A percentile compares a stretch with the other conserved stretches of the same genome.
Conservation (phyloP, 352 stramenopile genomes). For the Phytophthora pini region DNA sequence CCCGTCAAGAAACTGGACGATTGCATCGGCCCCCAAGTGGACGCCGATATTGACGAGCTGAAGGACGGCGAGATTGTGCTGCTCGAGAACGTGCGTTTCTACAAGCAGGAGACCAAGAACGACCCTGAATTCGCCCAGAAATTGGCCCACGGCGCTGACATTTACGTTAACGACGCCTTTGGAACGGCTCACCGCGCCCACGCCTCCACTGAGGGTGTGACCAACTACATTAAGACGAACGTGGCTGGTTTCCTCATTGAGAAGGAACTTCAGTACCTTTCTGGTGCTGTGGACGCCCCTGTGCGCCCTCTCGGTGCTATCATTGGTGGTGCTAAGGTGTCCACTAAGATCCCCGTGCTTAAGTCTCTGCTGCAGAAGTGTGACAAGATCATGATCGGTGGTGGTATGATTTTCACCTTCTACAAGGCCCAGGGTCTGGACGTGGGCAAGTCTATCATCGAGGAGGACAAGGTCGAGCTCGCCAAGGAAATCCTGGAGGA, state of each 20-base stretch:
- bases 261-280: conserved; percentile 98
- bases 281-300: conserved; percentile 87
- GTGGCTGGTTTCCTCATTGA: conserved; percentile 97
- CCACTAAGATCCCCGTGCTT: conserved; percentile 96
- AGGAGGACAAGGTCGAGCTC: conserved; percentile 95
- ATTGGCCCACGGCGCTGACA: conserved; percentile 92
- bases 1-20: conserved; percentile 94
- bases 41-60: conserved; percentile 76
- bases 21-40: conserved; percentile 95
- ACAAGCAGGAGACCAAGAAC: conserved; percentile 98
- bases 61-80: conserved; percentile 93
- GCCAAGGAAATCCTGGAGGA: conserved; percentile 92
- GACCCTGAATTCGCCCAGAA: conserved; percentile 94
- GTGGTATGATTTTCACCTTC: conserved; percentile 98
- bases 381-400: conserved; percentile 96
- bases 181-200: conserved; percentile 98
- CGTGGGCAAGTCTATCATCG: conserved; percentile 95
- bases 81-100: conserved; percentile 96
- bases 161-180: conserved; percentile 99
- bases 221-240: conserved; percentile 93
- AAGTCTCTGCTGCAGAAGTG: conserved; percentile 96
- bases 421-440: conserved; percentile 95
- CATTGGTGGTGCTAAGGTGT: conserved; percentile 97
- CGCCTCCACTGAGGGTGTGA: conserved; percentile 97
- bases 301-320: conserved; percentile 94